A percentile compares a stretch with the other conserved stretches of the same genome.
Evolutionary conservation across 2,329 filamentous ascomycete species (phyloP).

Genomic region (Pseudogymnoascus pannorum): DNA sequence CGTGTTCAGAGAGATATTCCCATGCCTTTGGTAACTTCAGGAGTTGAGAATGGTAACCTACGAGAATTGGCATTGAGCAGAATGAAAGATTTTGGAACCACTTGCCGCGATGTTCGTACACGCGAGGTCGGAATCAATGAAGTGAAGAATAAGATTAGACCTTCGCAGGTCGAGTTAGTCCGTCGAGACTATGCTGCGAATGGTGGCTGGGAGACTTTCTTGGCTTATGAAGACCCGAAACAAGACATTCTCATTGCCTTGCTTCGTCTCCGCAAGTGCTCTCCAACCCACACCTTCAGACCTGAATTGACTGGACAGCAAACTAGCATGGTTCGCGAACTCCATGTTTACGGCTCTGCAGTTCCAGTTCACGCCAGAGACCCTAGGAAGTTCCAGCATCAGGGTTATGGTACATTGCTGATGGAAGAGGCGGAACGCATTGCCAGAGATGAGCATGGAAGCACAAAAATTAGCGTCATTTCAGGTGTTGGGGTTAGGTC

Average conservation of each 20-base stretch:
- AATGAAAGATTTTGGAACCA: slow-evolving; percentile 98
- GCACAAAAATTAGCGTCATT: slow-evolving; percentile 90
- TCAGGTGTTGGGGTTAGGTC: slow-evolving; percentile 94
- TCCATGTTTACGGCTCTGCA: slow-evolving; percentile 94
- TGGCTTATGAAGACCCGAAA: slow-evolving; percentile 96
- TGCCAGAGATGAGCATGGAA: slow-evolving; percentile 87
- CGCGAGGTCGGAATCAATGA: slow-evolving; percentile 98
- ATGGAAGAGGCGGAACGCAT: slow-evolving; percentile 99
- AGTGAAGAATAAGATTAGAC: slow-evolving; percentile 96
- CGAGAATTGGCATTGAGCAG: slow-evolving; percentile 88
- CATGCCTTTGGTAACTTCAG: slow-evolving; percentile 99
- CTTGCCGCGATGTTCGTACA: slow-evolving; percentile 91
- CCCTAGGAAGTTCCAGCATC: slow-evolving; percentile 95
- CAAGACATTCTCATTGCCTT: slow-evolving; percentile 95
- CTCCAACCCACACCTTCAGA: slow-evolving; percentile 83
- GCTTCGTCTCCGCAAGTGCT: slow-evolving; percentile 83
- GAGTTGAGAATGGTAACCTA: slow-evolving; percentile 95
- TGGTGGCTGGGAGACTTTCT: slow-evolving; percentile 95
- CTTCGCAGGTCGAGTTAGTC: slow-evolving; percentile 91
- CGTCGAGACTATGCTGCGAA: slow-evolving; percentile 92
- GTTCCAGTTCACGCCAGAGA: slow-evolving; percentile 96
- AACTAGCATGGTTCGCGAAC: slow-evolving; percentile 84
- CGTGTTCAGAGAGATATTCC: slow-evolving; percentile 97
- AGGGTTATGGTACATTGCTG: slow-evolving; percentile 88
- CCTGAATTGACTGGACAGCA: slow-evolving; percentile 79